A percentile compares a stretch with the other conserved stretches of the same genome.
Conservation (phyloP, 352 stramenopile genomes). For the Pythium apleroticum region DNA sequence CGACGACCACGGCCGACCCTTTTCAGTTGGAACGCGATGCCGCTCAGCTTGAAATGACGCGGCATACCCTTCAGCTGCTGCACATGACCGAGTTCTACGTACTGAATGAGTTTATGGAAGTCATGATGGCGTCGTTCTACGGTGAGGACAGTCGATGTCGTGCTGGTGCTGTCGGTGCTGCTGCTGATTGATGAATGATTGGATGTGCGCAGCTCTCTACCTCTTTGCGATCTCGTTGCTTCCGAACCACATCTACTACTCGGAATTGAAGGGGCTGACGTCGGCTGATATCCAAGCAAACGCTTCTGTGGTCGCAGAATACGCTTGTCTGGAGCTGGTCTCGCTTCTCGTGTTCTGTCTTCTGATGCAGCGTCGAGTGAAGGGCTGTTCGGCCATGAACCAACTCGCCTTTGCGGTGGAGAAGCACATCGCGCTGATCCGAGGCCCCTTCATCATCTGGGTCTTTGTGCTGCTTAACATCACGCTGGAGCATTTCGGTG, state of each 20-base stretch:
- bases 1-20: too few relatives aligned
- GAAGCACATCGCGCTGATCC: constrained; percentile 26
- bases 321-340: constrained; percentile 5
- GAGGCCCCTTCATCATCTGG: constrained; percentile 22
- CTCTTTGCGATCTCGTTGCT: background rate
- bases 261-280: background rate
- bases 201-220: too few relatives aligned
- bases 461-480: constrained; percentile 13
- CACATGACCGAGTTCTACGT: too few relatives aligned
- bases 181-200: too few relatives aligned
- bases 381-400: background rate
- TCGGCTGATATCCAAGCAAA: background rate
- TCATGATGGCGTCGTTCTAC: too few relatives aligned
- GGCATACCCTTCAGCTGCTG: too few relatives aligned
- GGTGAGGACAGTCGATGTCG: too few relatives aligned
- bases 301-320: background rate
- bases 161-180: too few relatives aligned
- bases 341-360: constrained; percentile 5
- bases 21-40: too few relatives aligned
- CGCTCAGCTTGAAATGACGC: too few relatives aligned
- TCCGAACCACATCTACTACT: constrained; percentile 15
- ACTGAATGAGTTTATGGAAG: too few relatives aligned
- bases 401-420: constrained; percentile 36
- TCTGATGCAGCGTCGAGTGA: background rate
- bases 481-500: constrained; percentile 13